Evolutionary conservation across 306 rosid species (phyloP), one percentile per base, ranked within the genome.

Genomic region (Rosa chinensis): DNA sequence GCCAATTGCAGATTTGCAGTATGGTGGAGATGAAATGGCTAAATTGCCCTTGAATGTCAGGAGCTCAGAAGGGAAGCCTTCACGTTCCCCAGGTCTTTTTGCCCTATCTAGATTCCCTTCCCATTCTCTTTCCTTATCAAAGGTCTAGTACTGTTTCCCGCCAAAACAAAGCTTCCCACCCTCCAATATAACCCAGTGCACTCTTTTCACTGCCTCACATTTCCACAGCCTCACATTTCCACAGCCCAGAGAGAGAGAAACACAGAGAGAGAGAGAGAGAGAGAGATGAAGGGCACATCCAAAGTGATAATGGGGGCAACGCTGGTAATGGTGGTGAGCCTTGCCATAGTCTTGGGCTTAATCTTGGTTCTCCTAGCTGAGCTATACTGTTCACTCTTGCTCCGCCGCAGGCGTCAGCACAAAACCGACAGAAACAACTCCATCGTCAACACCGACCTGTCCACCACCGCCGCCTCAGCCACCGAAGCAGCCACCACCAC

Each of bases 341-440:
- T 95, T 72, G 98, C 94, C 70, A 69, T 93, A 66, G 96, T 95
- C 23, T 82, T 95, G 7, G 96, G 89, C 49, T 93, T 95, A 53
- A 91, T 95, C 55, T 64, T 95, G 1, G 96, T 93, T 8, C 90
- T 95, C 42, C 88, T 95, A 0, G 96, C 92, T 11, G 96, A 95
- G 84, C 97, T 95, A 87, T 95, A 93, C 84, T 95, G 99, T 47
- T 93, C 99, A 75, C 96, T 95, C 78, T 83, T 95, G 59, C 90
- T 89, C 86, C 90, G 90, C 50, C 89, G 90, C 50, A 89, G 97
- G 53, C 98, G 97, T 80, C 87, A 82, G 75, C 89, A 64, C 72
- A 90, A 87, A 80, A 74, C 81, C 78, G 53, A 39, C 75, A 66
- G 32, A 78, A 40, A 23, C 75, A 35, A 50, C 23, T 16, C 81